Evolutionary conservation across 1,284 basidiomycete genomes (phyloP).

Genomic region (Apiotrichum porosum): DNA sequence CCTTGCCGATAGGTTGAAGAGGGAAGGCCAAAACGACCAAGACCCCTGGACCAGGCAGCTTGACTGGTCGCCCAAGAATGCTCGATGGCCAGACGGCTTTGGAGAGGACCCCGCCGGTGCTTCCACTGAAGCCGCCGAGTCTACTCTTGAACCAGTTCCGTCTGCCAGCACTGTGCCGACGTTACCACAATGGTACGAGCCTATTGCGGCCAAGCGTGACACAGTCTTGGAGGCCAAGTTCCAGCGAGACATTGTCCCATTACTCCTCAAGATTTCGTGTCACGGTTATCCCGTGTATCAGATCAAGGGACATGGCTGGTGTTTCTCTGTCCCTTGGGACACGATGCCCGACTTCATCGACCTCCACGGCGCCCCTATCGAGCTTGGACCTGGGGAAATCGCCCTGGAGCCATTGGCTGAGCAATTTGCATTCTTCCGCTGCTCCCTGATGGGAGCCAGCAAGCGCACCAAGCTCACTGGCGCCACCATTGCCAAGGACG

Average conservation of each 20-base stretch:
- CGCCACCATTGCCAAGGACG: slow-evolving; percentile 11
- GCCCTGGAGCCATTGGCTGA: slow-evolving; percentile 22
- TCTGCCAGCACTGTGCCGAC: neutral
- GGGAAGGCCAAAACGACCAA: slow-evolving; percentile 54
- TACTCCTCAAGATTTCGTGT: slow-evolving; percentile 42
- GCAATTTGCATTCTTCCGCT: slow-evolving; percentile 35
- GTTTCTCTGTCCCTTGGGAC: slow-evolving; percentile 40
- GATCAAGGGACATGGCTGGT: slow-evolving; percentile 43
- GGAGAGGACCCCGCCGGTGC: neutral
- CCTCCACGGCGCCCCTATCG: slow-evolving; percentile 31
- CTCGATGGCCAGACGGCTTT: slow-evolving; percentile 52
- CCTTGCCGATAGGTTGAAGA: slow-evolving; percentile 60
- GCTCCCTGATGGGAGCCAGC: neutral
- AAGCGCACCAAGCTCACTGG: slow-evolving; percentile 11
- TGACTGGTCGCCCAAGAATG: slow-evolving; percentile 89
- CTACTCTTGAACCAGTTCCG: too few species aligned
- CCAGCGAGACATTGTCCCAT: slow-evolving; percentile 38
- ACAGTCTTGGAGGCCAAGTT: slow-evolving; percentile 14
- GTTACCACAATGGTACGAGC: slow-evolving; percentile 25
- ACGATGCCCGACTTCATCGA: slow-evolving; percentile 23
- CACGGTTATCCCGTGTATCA: slow-evolving; percentile 44
- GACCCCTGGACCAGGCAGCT: slow-evolving; percentile 87
- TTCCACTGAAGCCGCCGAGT: neutral
- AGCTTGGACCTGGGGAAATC: slow-evolving; percentile 23
- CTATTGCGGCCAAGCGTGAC: slow-evolving; percentile 10